Conservation (phyloP, 2,329 filamentous ascomycete species). For the Ophiostoma triangulosporum region DNA sequence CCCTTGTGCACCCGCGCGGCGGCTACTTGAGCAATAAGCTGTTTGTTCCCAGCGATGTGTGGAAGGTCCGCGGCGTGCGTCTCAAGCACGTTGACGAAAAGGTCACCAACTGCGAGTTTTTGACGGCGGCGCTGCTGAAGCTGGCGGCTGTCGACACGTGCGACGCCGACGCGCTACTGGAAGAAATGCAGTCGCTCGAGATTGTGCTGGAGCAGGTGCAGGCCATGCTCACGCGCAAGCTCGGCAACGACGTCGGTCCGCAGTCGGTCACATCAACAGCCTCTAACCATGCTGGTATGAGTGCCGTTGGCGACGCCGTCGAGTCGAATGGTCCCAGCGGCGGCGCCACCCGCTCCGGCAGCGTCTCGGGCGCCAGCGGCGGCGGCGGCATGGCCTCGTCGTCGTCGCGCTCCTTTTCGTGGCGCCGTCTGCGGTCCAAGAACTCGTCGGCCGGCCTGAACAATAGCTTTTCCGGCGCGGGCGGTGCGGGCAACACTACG, state of each 20-base stretch:
- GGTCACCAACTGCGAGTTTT: constrained; percentile 75
- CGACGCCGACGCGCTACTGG: constrained; percentile 81
- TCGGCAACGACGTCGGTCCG: constrained; percentile 86
- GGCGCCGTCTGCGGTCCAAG: constrained; percentile 82
- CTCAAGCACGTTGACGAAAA: constrained; percentile 88
- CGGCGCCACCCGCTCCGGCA: background rate
- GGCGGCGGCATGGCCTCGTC: constrained; percentile 32
- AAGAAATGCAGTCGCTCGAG: constrained; percentile 89
- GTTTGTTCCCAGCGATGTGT: constrained; percentile 85
- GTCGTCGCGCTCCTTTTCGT: constrained; percentile 72
- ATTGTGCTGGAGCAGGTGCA: constrained; percentile 78
- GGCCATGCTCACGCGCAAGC: constrained; percentile 58
- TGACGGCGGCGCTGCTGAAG: constrained; percentile 79
- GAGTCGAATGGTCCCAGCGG: background rate
- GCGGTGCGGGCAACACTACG: constrained; percentile 15
- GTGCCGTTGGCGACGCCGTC: constrained; percentile 30
- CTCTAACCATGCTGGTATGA: constrained; percentile 33
- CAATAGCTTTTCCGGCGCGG: constrained; percentile 31
- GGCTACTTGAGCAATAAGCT: constrained; percentile 85
- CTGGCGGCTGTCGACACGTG: constrained; percentile 72
- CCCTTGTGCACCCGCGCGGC: constrained; percentile 77
- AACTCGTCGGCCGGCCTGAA: constrained; percentile 56
- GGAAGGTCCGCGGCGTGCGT: constrained; percentile 88
- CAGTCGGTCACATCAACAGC: constrained; percentile 53
- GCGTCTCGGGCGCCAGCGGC: constrained; percentile 28